Evolutionary conservation across 2,329 filamentous ascomycete species (phyloP), one percentile per base, ranked within the genome.

Genomic region (Teratosphaeria epicoccoides): DNA sequence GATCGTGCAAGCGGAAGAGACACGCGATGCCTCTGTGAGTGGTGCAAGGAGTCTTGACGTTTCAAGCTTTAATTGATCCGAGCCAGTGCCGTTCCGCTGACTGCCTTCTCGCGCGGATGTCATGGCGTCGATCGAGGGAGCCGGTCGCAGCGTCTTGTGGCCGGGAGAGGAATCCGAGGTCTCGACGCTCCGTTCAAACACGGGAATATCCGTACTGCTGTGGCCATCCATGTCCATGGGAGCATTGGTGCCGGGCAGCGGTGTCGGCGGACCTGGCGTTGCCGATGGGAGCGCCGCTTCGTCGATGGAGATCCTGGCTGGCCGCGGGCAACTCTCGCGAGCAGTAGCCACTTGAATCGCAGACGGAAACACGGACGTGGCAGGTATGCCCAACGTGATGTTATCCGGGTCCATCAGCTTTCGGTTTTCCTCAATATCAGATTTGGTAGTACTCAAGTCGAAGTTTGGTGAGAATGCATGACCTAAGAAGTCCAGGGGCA

Each of bases 161-260:
- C 56, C 46, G 3, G 52, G 49, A 24, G 47, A 52, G 22, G 48
- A 46, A 20, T 56, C 48, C 23, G 47, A 49, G 44, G 53, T 52
- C 46, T 61, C 58, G n/a, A 62, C 61, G 43, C 58, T 59, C 14
- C 61, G 54, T 47, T 64, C 62, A 44, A 63, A 63, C 12, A 54
- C 37, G 12, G 52, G 44, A 6, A 46, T 54, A 17, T 55, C 50
- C 24, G 55, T 53, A 28, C 50, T 50, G 7, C 45, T 50, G 22
- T 46, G 25, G 11, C 57, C 61, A 37, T 63, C 61, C 6, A 64
- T 20, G n/a, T 61, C 60, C 11, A 59, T 28, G 2, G 25, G 23
- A 1, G 53, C 14, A 7, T 43, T 55, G 10, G 56, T 59, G 6
- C 57, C 59, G 24, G 60, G 57, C 52, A 59, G 51, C 24, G 62